These are phyloP conservation scores for Samsoniella hepiali DNA, from an alignment of 2,329 filamentous ascomycete species.

Conservation along the genomic window DNA sequence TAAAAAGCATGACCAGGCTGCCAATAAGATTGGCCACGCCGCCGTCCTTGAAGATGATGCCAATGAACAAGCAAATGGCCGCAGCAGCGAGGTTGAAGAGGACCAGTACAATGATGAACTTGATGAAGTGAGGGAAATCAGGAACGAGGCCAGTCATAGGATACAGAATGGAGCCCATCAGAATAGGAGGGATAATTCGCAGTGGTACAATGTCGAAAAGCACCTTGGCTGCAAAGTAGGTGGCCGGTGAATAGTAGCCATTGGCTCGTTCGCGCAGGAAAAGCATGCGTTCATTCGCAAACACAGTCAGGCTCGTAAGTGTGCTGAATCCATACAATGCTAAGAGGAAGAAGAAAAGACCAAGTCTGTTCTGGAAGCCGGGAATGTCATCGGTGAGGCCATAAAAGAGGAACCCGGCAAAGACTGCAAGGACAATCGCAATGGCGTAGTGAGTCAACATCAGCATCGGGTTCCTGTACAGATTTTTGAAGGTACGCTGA, in stretches of 20 bases:
- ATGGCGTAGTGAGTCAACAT: conserved; percentile 99
- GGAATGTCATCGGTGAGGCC: conserved; percentile 93
- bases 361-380: conserved; percentile 95
- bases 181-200: conserved; percentile 88
- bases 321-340: conserved; percentile 97
- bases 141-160: conserved; percentile 94
- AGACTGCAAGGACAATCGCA: conserved; percentile 87
- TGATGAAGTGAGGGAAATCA: conserved; percentile 78
- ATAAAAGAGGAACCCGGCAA: conserved; percentile 94
- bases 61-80: conserved; percentile 91
- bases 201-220: conserved; percentile 95
- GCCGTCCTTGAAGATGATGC: conserved; percentile 87
- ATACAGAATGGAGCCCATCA: conserved; percentile 94
- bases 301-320: conserved; percentile 88
- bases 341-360: conserved; percentile 95
- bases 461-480: conserved; percentile 95
- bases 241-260: conserved; percentile 90
- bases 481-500: conserved; percentile 88
- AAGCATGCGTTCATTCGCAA: conserved; percentile 82
- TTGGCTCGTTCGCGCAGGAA: conserved; percentile 94
- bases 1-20: conserved; percentile 96
- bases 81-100: conserved; percentile 95
- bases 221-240: conserved; percentile 95
- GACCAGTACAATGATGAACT: conserved; percentile 86
- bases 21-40: conserved; percentile 92